Evolutionary conservation across 805 yeast species (phyloP), one percentile per base, ranked within the genome.

Genomic region (Torulaspora maleeae): DNA sequence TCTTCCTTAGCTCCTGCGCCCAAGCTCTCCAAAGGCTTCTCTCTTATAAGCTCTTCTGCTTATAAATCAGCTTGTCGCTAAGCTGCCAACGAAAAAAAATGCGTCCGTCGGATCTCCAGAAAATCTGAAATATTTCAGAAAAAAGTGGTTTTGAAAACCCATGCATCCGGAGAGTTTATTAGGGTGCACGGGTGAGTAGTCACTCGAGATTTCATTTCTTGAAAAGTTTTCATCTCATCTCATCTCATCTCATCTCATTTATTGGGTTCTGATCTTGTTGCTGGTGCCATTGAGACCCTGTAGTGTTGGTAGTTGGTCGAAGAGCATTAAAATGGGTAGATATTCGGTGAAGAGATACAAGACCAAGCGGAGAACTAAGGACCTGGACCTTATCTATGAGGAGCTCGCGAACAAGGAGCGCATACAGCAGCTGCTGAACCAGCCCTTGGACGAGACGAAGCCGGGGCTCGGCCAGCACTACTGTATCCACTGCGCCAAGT

Each of bases 381-480:
- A 89, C 59, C 70, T 86, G 48, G 99, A 93, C 61, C 78, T 82
- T 58, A 83, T 93, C 48, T 79, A 83, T 59, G 73, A 78, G 30
- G 99, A 93, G 60, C 66, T 93, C 42, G 70, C 83, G 2, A 67
- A 80, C 3, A 73, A 76, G 32, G 84, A 81, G 30, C 69, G 82
- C n/a, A 82, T 88, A 44, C 66, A 74, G 45, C 70, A 74, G 34
- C 72, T 89, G 46, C 77, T 86, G 61, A 82, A 85, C 62, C 98
- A 91, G 67, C 85, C 87, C 4, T 66, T 86, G 45, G 96, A 91
- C 66, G 98, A 91, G 68, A 79, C 81, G 36, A 83, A 83, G 61
- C 90, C 97, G 1, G 99, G 99, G 1, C 70, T 93, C 53, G 99
- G 96, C 12, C 98, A 93, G 67, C 83, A 79, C 67, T 93, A 87